Percentiles rank a stretch among this genome's conserved stretches.
These are phyloP conservation scores for Globisporangium apiculatum DNA, from an alignment of 352 stramenopile genomes.

Conservation along the genomic window DNA sequence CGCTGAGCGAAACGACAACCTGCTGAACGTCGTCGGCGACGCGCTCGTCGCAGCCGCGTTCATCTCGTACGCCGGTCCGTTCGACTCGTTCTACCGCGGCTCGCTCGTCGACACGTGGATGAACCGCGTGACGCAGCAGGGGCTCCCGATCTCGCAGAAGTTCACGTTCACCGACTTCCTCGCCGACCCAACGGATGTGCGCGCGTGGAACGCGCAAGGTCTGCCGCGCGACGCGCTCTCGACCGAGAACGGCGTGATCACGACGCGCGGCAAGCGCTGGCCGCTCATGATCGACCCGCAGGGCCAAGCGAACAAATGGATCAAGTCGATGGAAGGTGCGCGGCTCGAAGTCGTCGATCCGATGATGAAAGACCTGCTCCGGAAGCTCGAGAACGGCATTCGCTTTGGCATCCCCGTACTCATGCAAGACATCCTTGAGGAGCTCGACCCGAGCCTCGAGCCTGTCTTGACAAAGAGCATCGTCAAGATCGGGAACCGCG, in stretches of 20 bases:
- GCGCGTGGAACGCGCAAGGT: conserved; percentile 93
- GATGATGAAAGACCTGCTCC: conserved; percentile 93
- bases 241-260: conserved; percentile 96
- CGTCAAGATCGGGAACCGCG: conserved; percentile 91
- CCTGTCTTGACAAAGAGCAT: conserved; percentile 93
- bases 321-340: conserved; percentile 90
- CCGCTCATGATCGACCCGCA: conserved; percentile 97
- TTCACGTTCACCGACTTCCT: conserved; percentile 93
- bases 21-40: conserved; percentile 90
- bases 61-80: conserved; percentile 93
- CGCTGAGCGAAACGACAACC: conserved; percentile 79
- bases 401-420: conserved; percentile 91
- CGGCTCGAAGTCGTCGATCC: conserved; percentile 90
- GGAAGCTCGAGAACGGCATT: conserved; percentile 92
- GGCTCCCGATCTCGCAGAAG: conserved; percentile 74
- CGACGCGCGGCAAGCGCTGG: conserved; percentile 90
- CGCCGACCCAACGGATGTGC: conserved; percentile 90
- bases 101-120: conserved; percentile 88
- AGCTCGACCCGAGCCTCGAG: conserved; percentile 93
- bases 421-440: conserved; percentile 94
- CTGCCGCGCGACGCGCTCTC: conserved; percentile 90
- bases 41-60: conserved; percentile 91
- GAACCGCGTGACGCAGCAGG: conserved; percentile 75
- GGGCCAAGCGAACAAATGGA: conserved; percentile 95
- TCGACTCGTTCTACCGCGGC: conserved; percentile 89